Conservation (phyloP, 768 basidiomycete genomes). For the Rhizopogon rudus region DNA sequence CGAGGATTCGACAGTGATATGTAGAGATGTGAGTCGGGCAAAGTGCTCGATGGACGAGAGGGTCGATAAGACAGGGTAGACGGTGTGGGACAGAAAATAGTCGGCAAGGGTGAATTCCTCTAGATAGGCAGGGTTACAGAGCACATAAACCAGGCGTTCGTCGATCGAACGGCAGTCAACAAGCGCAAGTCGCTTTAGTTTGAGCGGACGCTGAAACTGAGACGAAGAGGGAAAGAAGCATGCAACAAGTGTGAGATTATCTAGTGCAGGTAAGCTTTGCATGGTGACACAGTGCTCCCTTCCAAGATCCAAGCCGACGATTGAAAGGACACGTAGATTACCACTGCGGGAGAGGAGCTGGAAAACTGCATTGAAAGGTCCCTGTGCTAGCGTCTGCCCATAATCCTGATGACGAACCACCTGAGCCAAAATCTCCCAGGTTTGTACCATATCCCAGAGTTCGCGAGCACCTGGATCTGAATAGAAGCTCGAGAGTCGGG, state of each 20-base stretch:
- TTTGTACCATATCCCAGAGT: too few species aligned
- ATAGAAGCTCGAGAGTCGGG: too few species aligned
- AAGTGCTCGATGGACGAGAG: not conserved
- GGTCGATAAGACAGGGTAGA: not conserved
- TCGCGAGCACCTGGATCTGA: too few species aligned
- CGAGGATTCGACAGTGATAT: not conserved
- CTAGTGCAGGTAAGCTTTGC: not conserved
- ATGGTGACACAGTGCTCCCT: not conserved
- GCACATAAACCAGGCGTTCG: not conserved
- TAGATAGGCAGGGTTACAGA: not conserved
- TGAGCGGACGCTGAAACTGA: not conserved
- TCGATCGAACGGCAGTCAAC: not conserved
- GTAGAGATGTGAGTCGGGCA: not conserved
- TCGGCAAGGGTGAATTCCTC: not conserved
- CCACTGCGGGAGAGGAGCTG: not conserved
- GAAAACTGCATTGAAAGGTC: not conserved
- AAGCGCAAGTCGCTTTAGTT: not conserved
- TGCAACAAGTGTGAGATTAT: not conserved
- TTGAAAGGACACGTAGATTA: not conserved
- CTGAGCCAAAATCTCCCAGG: too few species aligned
- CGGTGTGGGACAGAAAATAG: not conserved
- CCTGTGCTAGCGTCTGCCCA: too few species aligned
- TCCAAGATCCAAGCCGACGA: not conserved
- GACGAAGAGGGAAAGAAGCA: not conserved
- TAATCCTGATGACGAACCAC: too few species aligned